Evolutionary conservation across 192 early-diverging fungal species (phyloP), one percentile per base, ranked within the genome.

Genomic region (Coemansia sp.): DNA sequence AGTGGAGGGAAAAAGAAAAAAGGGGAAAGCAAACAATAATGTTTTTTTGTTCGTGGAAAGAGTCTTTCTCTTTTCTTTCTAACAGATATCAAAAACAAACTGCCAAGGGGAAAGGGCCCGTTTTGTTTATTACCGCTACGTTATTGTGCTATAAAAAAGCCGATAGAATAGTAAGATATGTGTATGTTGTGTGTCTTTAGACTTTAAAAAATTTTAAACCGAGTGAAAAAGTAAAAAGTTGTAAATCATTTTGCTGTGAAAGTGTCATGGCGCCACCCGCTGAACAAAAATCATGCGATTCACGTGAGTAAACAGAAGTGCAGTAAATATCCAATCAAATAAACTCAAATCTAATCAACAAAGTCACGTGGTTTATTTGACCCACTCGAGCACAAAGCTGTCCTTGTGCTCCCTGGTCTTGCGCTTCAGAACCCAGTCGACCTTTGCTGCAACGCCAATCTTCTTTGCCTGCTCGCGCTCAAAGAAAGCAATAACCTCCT

Each of bases 361-460:
- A 45, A 45, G 18, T 37, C 7, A 37, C 9, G 34, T n/a, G n/a
- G n/a, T 27, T 25, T 55, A 64, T 42, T 55, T 54, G 49, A 71
- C 23, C 63, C 62, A 66, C 33, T 57, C 45, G 1, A 71, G 54
- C 19, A 61, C 58, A 34, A 30, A 47, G 22, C 45, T 49, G 57
- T 59, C 46, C 27, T 12, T 11, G n/a, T 22, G 17, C 57, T 39
- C 37, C 9, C 18, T 33, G 9, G 57, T 49, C 45, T 84, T 84
- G 51, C 84, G 78, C 52, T 77, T 76, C 55, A 89, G 67, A 21
- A 87, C 80, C 57, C 84, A 86, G 30, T 57, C 19, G 25, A 90
- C 84, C 62, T 90, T 90, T 66, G 87, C 75, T 13, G 55, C 59
- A 11, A 88, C 83, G 45, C 90, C 90, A 48, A 87, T 80, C 77